Conservation (phyloP, 2,329 filamentous ascomycete species). For the Colletotrichum destructivum region DNA sequence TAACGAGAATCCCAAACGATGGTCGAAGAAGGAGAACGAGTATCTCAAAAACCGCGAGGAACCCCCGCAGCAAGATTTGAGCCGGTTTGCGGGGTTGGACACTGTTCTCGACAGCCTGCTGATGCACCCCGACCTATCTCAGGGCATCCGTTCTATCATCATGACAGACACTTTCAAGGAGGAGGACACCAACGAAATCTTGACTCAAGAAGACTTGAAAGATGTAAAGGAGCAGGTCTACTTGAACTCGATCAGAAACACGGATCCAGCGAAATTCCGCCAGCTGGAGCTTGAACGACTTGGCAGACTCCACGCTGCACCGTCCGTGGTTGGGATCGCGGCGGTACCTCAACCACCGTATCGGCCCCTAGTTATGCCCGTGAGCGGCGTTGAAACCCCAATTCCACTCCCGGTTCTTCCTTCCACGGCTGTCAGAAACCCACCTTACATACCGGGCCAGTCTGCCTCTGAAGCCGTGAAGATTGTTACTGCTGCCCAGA, state of each 20-base stretch:
- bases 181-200: conserved; percentile 72
- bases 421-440: not conserved
- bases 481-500: not conserved
- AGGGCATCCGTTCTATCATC: conserved; percentile 69
- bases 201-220: conserved; percentile 73
- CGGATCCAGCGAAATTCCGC: conserved; percentile 52
- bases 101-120: conserved; percentile 68
- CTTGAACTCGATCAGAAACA: conserved; percentile 52
- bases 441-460: not conserved
- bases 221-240: conserved; percentile 64
- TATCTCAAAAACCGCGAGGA: conserved; percentile 65
- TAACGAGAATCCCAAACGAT: conserved; percentile 81
- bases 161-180: conserved; percentile 81
- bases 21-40: conserved; percentile 61
- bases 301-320: not conserved
- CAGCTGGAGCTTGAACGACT: conserved; percentile 43
- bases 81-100: conserved; percentile 74
- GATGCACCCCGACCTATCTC: conserved; percentile 50
- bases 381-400: conserved; percentile 4
- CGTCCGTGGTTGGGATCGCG: not conserved
- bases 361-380: not conserved
- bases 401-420: not conserved
- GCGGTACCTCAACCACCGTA: not conserved
- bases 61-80: conserved; percentile 66
- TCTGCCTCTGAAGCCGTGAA: not conserved